Evolutionary conservation across 2,329 filamentous ascomycete species (phyloP), one percentile per base, ranked within the genome.

Genomic region (Rasamsonia emersonii): DNA sequence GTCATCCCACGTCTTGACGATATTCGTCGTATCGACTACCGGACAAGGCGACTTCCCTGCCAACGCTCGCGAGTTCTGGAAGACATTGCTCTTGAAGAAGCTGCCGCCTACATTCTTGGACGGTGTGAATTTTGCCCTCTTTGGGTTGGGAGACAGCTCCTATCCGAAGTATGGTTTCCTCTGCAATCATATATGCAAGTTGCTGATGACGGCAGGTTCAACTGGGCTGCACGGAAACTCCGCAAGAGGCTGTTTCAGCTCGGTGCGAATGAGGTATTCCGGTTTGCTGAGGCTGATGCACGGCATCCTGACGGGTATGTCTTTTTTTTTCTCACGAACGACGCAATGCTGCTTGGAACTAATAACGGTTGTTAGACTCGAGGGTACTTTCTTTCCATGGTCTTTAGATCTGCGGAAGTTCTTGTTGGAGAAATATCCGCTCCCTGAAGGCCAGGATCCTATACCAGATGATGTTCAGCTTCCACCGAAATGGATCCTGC

Each of bases 91-190:
- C 11, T 73, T 85, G 44, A 86, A 82, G 56, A 84, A 77, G 45
- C 70, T 98, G 17, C 75, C 80, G 9, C 68, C 77, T 3, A 75
- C 72, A 10, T 88, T 79, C 46, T 65, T 98, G 23, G 53, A 65
- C 21, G 69, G 71, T 19, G 64, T 93, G 40, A 70, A 66, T 1
- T 96, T 93, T 59, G 80, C 84, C 3, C 82, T 80, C 0, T 94
- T 96, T 65, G 91, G 91, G 1, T 70, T 96, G 1, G 91, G 91
- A 1, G 91, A 98, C 58, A 94, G 83, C 50, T 93, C 88, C 1
- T 98, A 98, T 67, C 72, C 82, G 35, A 89, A 93, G 79, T 91
- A 66, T 43, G 72, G 53, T n/a, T 18, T 14, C 4, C 6, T 23
- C 13, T 15, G 18, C 14, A n/a, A 15, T n/a, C 9, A 14, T 10